These are phyloP conservation scores for Ambrosia trifida DNA, from an alignment of 129 eudicot genomes.

Conservation along the genomic window DNA sequence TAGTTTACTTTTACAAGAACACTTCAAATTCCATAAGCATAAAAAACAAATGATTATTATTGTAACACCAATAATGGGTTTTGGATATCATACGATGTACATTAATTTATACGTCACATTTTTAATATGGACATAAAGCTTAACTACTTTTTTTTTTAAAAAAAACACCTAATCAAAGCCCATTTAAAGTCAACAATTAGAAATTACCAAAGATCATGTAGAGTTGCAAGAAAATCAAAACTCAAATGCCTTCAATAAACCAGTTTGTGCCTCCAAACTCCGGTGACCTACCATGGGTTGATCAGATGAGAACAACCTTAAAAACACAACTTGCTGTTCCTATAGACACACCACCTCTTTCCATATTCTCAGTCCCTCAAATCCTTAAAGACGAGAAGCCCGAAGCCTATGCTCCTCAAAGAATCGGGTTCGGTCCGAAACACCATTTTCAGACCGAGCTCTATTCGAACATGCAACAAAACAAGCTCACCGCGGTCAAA, in stretches of 20 bases:
- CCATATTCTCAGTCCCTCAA: constrained; percentile 44
- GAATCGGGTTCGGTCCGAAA: constrained; percentile 50
- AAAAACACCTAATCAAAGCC: background rate
- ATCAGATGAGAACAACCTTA: constrained; percentile 34
- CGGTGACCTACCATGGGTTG: constrained; percentile 36
- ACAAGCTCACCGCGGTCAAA: constrained; percentile 44
- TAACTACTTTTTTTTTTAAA: background rate
- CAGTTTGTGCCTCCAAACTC: constrained; percentile 18
- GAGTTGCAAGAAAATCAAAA: too few relatives aligned
- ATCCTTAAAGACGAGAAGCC: constrained; percentile 27
- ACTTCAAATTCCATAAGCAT: too few relatives aligned
- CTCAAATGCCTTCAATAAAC: constrained; percentile 19
- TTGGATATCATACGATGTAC: too few relatives aligned
- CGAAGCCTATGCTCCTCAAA: constrained; percentile 48
- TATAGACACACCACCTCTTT: constrained; percentile 27
- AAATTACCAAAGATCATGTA: background rate
- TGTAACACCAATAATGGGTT: too few relatives aligned
- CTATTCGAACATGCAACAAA: constrained; percentile 40
- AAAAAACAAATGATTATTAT: too few relatives aligned
- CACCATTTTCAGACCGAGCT: constrained; percentile 45
- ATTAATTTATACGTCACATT: background rate
- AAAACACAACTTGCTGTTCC: constrained; percentile 27
- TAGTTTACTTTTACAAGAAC: too few relatives aligned
- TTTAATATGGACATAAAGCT: background rate
- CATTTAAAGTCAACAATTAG: background rate